Percentiles rank a stretch among this genome's conserved stretches.
These are phyloP conservation scores for Pyricularia sp. DNA, from an alignment of 2,329 filamentous ascomycete genomes.

Conservation along the genomic window DNA sequence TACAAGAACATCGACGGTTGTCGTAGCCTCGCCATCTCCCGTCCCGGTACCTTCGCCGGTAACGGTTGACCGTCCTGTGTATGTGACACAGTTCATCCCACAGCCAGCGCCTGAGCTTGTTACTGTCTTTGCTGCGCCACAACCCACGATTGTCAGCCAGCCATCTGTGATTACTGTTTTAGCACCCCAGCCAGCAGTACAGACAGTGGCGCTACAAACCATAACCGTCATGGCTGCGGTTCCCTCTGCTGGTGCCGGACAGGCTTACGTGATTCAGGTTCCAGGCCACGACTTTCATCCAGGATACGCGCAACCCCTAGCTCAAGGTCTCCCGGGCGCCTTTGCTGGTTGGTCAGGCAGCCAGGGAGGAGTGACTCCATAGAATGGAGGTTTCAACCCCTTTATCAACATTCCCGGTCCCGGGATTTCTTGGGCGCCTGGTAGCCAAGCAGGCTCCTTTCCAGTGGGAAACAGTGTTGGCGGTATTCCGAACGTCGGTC, in stretches of 20 bases:
- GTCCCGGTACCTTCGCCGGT: neutral
- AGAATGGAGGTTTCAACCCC: neutral
- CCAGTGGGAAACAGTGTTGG: neutral
- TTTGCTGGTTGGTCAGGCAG: neutral
- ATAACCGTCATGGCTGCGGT: neutral
- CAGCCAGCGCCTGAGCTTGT: neutral
- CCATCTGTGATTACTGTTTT: neutral
- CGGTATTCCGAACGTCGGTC: neutral
- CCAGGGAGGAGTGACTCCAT: neutral
- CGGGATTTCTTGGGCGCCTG: neutral
- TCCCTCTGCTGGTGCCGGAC: neutral
- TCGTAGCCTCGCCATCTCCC: neutral
- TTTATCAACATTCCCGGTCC: neutral
- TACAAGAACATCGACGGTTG: neutral
- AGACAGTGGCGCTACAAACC: neutral
- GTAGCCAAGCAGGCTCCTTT: neutral
- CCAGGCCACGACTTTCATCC: neutral
- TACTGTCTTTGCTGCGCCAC: neutral
- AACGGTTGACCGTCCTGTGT: neutral
- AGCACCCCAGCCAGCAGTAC: neutral
- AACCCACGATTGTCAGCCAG: neutral
- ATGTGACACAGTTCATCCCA: neutral
- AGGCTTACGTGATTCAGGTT: neutral
- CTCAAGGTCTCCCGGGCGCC: neutral
- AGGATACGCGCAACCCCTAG: neutral